Conservation (phyloP, 768 basidiomycete species). For the Russula earlei region DNA sequence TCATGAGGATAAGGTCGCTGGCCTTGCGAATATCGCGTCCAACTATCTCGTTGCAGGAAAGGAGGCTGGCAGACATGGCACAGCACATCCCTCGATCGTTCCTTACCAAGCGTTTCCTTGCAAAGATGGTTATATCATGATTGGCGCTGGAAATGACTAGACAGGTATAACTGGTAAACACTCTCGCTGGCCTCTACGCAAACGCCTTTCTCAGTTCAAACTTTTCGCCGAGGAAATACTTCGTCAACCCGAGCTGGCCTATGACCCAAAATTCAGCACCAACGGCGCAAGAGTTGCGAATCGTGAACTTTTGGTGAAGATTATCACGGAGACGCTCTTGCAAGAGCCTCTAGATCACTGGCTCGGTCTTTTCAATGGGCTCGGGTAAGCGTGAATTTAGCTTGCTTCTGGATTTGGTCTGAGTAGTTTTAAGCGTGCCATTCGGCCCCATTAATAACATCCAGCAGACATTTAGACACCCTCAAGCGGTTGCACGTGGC, state of each 20-base stretch:
- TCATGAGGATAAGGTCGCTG: slow-evolving; percentile 55
- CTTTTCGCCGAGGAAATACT: slow-evolving; percentile 58
- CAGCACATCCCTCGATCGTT: slow-evolving; percentile 87
- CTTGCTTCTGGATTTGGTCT: neutral
- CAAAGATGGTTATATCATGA: slow-evolving; percentile 83
- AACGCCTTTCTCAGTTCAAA: slow-evolving; percentile 44
- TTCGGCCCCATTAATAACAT: slow-evolving; percentile 93
- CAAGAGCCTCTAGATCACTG: slow-evolving; percentile 57
- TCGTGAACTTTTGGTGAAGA: slow-evolving; percentile 54
- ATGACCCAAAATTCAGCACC: slow-evolving; percentile 55
- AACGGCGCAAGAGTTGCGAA: slow-evolving; percentile 73
- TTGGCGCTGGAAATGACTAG: slow-evolving; percentile 87
- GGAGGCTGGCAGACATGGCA: slow-evolving; percentile 83
- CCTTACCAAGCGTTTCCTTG: slow-evolving; percentile 90
- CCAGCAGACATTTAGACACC: slow-evolving; percentile 80
- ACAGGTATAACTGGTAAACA: slow-evolving; percentile 40
- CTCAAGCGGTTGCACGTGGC: slow-evolving; percentile 68
- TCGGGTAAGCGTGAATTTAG: slow-evolving; percentile 47
- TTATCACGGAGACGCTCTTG: slow-evolving; percentile 55
- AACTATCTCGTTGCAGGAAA: slow-evolving; percentile 84
- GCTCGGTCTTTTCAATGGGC: slow-evolving; percentile 64
- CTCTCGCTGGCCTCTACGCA: neutral
- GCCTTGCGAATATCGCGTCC: slow-evolving; percentile 85
- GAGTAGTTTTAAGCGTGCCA: slow-evolving; percentile 51
- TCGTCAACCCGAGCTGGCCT: slow-evolving; percentile 45